phyloP scores from a whole-genome alignment of 2,329 filamentous ascomycete species.

The Proliferodiscus dingleyae region DNA sequence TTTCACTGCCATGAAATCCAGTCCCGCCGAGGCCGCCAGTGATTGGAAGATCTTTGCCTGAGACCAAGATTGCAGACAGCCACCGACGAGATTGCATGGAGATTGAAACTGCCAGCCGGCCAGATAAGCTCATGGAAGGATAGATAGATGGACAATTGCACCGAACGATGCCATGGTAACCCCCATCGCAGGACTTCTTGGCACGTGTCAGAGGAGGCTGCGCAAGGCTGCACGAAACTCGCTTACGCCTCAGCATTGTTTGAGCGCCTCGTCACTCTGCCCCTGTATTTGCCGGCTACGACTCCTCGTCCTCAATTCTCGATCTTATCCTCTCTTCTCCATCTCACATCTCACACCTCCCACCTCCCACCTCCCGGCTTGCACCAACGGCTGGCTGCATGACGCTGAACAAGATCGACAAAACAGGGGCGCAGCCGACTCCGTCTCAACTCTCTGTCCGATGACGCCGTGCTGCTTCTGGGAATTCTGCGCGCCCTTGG shows the following conservation, averaged over 20 bases:
- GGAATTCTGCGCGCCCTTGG: conserved; percentile 3
- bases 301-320: conserved; percentile 8
- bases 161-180: conserved; percentile 1
- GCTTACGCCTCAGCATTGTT: conserved; percentile 36
- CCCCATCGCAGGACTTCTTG: conserved; percentile 25
- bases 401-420: conserved; percentile 16
- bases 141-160: too few species aligned
- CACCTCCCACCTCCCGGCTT: neutral
- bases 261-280: conserved; percentile 27
- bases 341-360: conserved; percentile 17
- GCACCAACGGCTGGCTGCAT: conserved; percentile 20
- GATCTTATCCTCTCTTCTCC: conserved; percentile 17
- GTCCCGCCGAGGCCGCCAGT: neutral
- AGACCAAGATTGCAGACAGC: neutral
- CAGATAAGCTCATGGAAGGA: conserved; percentile 13
- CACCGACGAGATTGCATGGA: neutral
- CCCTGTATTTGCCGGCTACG: too few species aligned
- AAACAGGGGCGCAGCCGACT: conserved; percentile 15
- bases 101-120: conserved; percentile 4
- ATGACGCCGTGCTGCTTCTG: neutral
- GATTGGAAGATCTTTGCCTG: neutral
- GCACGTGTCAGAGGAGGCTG: conserved; percentile 21
- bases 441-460: conserved; percentile 25
- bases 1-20: neutral
- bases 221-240: conserved; percentile 35